These are phyloP conservation scores for Pyricularia pennisetigena DNA, from an alignment of 2,329 filamentous ascomycete species.

Conservation along the genomic window DNA sequence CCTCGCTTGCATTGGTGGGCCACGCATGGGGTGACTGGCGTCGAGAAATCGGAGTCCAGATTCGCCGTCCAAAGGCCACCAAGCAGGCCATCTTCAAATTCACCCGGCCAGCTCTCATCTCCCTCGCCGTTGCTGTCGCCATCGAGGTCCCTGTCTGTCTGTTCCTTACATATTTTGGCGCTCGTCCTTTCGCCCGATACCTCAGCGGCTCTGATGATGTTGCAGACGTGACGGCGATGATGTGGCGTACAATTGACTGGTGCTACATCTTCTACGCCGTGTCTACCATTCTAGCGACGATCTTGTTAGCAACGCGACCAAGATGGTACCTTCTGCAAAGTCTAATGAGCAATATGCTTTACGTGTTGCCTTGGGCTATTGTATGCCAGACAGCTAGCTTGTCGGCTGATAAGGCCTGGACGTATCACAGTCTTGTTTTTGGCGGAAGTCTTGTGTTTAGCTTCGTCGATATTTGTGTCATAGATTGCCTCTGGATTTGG, in stretches of 20 bases:
- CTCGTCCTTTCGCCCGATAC: constrained; percentile 50
- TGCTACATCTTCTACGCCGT: constrained; percentile 63
- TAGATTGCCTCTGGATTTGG: constrained; percentile 42
- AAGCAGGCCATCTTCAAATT: constrained; percentile 25
- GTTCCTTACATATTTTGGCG: constrained; percentile 49
- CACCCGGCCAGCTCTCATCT: constrained; percentile 40
- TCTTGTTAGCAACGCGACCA: constrained; percentile 54
- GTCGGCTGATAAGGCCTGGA: constrained; percentile 49
- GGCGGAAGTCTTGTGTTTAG: constrained; percentile 60
- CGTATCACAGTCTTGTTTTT: constrained; percentile 56
- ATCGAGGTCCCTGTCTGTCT: constrained; percentile 55
- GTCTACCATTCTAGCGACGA: constrained; percentile 53
- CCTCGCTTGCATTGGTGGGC: constrained; percentile 53
- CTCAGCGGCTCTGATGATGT: constrained; percentile 48
- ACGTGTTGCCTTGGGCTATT: constrained; percentile 63
- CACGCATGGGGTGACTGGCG: constrained; percentile 52
- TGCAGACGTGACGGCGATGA: constrained; percentile 49
- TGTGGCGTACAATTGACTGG: constrained; percentile 55
- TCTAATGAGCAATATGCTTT: constrained; percentile 55
- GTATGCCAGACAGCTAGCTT: constrained; percentile 41
- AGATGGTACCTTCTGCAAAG: constrained; percentile 61
- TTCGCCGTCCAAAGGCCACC: constrained; percentile 9
- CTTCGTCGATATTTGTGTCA: constrained; percentile 44
- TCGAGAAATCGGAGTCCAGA: constrained; percentile 15
- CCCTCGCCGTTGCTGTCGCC: constrained; percentile 38